These are phyloP conservation scores for Daucus carota DNA, from an alignment of 129 eudicot genomes.

Conservation along the genomic window DH1_v3.0 NC_030383.2:12084001-12084500, in stretches of 20 bases:
- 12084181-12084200: not conserved
- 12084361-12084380: conserved; percentile 28
- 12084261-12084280: conserved; percentile 37
- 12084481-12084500: conserved; percentile 41
- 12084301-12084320: conserved; percentile 35
- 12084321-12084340: conserved; percentile 27
- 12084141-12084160: not conserved
- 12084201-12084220: conserved; percentile 47
- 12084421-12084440: conserved; percentile 31
- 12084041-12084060: no score
- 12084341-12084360: not conserved
- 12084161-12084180: not conserved
- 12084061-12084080: no score
- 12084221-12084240: conserved; percentile 65
- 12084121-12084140: not conserved
- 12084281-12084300: conserved; percentile 32
- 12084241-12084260: conserved; percentile 39
- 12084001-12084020: conserved; percentile 3
- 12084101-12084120: not conserved
- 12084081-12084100: not conserved
- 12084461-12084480: conserved; percentile 33
- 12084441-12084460: conserved; percentile 46
- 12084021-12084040: no score
- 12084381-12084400: conserved; percentile 46
- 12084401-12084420: conserved; percentile 31